These are phyloP conservation scores for Starmerella apis DNA, from an alignment of 805 yeast genomes.

Conservation along the genomic window DNA sequence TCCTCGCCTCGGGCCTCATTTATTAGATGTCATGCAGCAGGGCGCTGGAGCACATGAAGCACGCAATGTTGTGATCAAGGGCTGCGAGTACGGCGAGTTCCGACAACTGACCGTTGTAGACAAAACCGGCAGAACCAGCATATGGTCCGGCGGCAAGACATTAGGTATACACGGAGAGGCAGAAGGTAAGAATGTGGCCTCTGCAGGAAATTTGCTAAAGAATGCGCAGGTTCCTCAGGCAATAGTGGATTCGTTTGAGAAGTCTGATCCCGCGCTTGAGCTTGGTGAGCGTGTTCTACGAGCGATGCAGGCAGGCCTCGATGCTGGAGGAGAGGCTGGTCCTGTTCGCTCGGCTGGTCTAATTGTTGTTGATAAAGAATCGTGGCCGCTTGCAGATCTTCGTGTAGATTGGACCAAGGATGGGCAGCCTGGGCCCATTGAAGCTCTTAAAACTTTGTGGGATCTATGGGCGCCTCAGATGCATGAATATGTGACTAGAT, in stretches of 20 bases:
- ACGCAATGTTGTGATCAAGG: conserved; percentile 4
- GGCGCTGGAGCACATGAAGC: conserved; percentile 16
- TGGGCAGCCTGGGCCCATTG: conserved; percentile 12
- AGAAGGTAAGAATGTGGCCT: conserved; percentile 11
- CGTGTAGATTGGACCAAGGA: conserved; percentile 21
- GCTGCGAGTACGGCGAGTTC: conserved; percentile 8
- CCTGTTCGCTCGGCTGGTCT: conserved; percentile 21
- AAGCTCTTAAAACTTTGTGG: conserved; percentile 16
- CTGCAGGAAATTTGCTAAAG: conserved; percentile 21
- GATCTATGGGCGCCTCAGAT: conserved; percentile 19
- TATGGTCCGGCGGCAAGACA: conserved; percentile 19
- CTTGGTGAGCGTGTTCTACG: conserved; percentile 17
- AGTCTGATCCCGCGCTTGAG: conserved; percentile 6
- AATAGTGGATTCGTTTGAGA: conserved; percentile 14
- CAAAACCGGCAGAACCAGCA: conserved; percentile 14
- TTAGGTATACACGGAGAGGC: conserved; percentile 16
- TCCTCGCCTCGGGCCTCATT: conserved; percentile 20
- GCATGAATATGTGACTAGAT: conserved; percentile 19
- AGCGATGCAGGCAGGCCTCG: conserved; percentile 21
- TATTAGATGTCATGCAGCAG: conserved; percentile 11
- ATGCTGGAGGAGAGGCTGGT: conserved; percentile 23
- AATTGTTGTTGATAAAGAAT: conserved; percentile 14
- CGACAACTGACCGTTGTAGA: conserved; percentile 20
- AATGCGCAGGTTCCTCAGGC: conserved; percentile 12
- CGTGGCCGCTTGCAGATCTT: conserved; percentile 21